Percentiles rank a stretch among this genome's conserved stretches.
These are phyloP conservation scores for Flagelloscypha sp. DNA, from an alignment of 768 basidiomycete genomes.

Conservation along the genomic window DNA sequence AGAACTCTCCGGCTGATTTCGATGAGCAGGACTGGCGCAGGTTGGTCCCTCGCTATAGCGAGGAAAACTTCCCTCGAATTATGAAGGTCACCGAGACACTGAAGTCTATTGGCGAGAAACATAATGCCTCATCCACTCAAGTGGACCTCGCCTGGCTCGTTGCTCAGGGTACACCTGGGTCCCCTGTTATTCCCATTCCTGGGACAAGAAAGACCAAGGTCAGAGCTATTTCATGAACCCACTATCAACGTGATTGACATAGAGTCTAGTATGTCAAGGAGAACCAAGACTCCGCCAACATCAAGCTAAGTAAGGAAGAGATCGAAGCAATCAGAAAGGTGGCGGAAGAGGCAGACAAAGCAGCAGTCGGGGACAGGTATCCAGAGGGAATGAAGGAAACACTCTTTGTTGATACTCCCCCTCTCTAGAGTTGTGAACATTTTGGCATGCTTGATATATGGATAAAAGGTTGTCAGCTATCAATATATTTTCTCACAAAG, in stretches of 20 bases:
- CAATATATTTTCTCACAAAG: too few species aligned
- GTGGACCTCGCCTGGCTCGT: slow-evolving; percentile 31
- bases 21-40: not conserved
- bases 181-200: slow-evolving; percentile 28
- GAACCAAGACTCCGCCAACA: slow-evolving; percentile 27
- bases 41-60: slow-evolving; percentile 10
- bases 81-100: slow-evolving; percentile 22
- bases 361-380: slow-evolving; percentile 24
- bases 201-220: slow-evolving; percentile 24
- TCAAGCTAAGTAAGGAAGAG: slow-evolving; percentile 28
- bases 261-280: too few species aligned
- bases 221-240: not conserved
- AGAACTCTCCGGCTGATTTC: not conserved
- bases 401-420: slow-evolving; percentile 29
- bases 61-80: slow-evolving; percentile 10
- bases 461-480: too few species aligned
- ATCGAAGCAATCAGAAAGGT: slow-evolving; percentile 28
- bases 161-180: slow-evolving; percentile 24
- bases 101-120: slow-evolving; percentile 22
- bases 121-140: slow-evolving; percentile 27
- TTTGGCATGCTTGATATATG: too few species aligned
- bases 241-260: too few species aligned
- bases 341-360: slow-evolving; percentile 27
- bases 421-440: too few species aligned
- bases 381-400: slow-evolving; percentile 17